A percentile compares a stretch with the other conserved stretches of the same genome.
Evolutionary conservation across 2,329 filamentous ascomycete genomes (phyloP).

Genomic region (Colletotrichum orbiculare): DNA sequence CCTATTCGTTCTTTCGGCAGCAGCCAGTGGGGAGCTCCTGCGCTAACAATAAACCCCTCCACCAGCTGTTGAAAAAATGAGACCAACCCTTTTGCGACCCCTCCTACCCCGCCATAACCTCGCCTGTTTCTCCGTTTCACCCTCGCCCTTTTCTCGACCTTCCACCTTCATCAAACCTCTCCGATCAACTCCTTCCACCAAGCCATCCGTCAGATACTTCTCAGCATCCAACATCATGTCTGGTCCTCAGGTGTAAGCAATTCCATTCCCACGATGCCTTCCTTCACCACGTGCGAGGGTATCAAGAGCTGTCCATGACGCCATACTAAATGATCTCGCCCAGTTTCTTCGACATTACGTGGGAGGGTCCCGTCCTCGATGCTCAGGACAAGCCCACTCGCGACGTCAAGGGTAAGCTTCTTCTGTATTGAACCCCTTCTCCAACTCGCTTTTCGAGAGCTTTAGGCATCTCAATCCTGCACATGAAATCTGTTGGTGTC

Average conservation of each 20-base stretch:
- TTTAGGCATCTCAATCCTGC: constrained; percentile 7
- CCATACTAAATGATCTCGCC: constrained; percentile 37
- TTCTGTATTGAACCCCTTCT: constrained; percentile 37
- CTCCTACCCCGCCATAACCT: constrained; percentile 40
- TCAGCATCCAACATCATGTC: constrained; percentile 77
- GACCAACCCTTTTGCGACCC: constrained; percentile 40
- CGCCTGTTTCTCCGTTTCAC: constrained; percentile 39
- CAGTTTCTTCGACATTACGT: constrained; percentile 78
- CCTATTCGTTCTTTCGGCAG: constrained; percentile 26
- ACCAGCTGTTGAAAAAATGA: constrained; percentile 40
- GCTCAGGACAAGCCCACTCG: constrained; percentile 65
- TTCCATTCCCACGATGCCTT: constrained; percentile 39
- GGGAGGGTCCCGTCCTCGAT: constrained; percentile 78
- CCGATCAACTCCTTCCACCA: constrained; percentile 35
- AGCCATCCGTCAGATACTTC: constrained; percentile 55
- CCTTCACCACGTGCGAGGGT: not conserved
- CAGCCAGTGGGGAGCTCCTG: constrained; percentile 36
- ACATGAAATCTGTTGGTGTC: not conserved
- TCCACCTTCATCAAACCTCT: constrained; percentile 39
- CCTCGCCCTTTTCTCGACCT: constrained; percentile 41
- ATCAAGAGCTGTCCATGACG: constrained; percentile 33
- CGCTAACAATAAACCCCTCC: constrained; percentile 40
- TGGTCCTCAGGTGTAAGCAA: constrained; percentile 72
- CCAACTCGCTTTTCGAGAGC: not conserved
- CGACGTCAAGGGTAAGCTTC: constrained; percentile 67